Conservation (phyloP, 805 yeast genomes). For the Torulaspora franciscae region DNA sequence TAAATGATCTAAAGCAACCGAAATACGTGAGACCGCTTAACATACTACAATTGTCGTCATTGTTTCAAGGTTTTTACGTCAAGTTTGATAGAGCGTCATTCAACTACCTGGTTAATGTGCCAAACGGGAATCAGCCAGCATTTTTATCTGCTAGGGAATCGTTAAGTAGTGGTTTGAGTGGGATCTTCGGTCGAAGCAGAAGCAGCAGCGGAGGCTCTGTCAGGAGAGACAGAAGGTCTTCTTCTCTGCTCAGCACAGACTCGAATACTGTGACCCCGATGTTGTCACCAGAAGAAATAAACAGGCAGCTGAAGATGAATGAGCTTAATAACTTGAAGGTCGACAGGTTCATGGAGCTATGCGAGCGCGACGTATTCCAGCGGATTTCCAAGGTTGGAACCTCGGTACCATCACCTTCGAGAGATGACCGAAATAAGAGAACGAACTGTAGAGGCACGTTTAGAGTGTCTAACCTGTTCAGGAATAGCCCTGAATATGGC, state of each 20-base stretch:
- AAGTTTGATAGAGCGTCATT: slow-evolving; percentile 32
- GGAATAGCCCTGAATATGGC: slow-evolving; percentile 33
- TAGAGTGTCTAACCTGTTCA: slow-evolving; percentile 26
- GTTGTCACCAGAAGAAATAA: slow-evolving; percentile 33
- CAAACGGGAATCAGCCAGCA: slow-evolving; percentile 8
- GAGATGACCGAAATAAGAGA: slow-evolving; percentile 7
- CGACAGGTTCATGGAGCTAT: slow-evolving; percentile 31
- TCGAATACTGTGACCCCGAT: slow-evolving; percentile 25
- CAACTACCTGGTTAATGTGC: slow-evolving; percentile 20
- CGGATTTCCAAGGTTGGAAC: slow-evolving; percentile 33
- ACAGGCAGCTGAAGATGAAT: slow-evolving; percentile 24
- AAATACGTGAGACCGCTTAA: slow-evolving; percentile 32
- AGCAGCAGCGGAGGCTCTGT: slow-evolving; percentile 29
- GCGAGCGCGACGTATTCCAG: slow-evolving; percentile 31
- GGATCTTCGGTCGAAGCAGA: slow-evolving; percentile 35
- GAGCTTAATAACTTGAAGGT: slow-evolving; percentile 27
- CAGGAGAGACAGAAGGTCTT: slow-evolving; percentile 29
- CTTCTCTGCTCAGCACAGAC: slow-evolving; percentile 30
- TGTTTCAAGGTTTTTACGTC: slow-evolving; percentile 32
- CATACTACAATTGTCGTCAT: slow-evolving; percentile 27
- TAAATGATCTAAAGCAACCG: slow-evolving; percentile 35
- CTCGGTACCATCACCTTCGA: slow-evolving; percentile 24
- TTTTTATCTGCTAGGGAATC: slow-evolving; percentile 30
- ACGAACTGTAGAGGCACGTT: slow-evolving; percentile 14
- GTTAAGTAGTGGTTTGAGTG: slow-evolving; percentile 34